Base-by-base conservation (phyloP, 345 rosid species). In the Lumnitzera racemosa region DNA sequence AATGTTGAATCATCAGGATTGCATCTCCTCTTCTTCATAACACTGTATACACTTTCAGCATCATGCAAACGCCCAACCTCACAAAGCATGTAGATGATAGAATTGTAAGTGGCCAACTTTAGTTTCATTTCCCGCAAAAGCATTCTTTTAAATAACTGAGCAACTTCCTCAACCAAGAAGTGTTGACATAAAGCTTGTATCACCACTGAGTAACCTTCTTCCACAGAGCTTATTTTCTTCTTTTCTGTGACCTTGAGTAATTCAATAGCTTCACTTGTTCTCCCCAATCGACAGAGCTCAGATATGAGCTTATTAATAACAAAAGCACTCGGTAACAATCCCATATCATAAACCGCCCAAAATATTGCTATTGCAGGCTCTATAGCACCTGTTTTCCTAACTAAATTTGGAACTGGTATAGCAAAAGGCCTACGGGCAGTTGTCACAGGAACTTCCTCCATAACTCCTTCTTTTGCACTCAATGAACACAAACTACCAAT, bases 1-100 rank as follows among this genome's bases (percentile, higher is more conserved):
- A 62, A 70, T 29, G 72, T 74, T 15, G 57, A 65, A 15, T 52
- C 67, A 52, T 74, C 58, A 5, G 72, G 79, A 59, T 27, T 46
- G 53, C 75, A 74, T 58, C 67, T 70, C 53, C 70, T 63, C 61
- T 60, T 59, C 53, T 56, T 70, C 79, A 74, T 74, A 46, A 70
- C 59, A 57, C 56, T 43, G 63, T 70, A 70, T 16, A 63, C 66
- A 46, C 61, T 56, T 54, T 70, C 66, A 48, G 72, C 69, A 43
- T 70, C 78, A 51, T 59, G 65, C 55, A 74, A 24, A 23, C 16
- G 66, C 41, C 69, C 67, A 51, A 67, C 11, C 50, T 66, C 70
- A 47, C 69, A 70, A 11, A 70, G 62, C 74, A 74, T 62, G 24
- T 43, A 70, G 56, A 74, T 59, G 10, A 74, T 27, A 43, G 66